These are phyloP conservation scores for Cladosporium colombiae DNA, from an alignment of 2,329 filamentous ascomycete species.

Conservation along the genomic window DNA sequence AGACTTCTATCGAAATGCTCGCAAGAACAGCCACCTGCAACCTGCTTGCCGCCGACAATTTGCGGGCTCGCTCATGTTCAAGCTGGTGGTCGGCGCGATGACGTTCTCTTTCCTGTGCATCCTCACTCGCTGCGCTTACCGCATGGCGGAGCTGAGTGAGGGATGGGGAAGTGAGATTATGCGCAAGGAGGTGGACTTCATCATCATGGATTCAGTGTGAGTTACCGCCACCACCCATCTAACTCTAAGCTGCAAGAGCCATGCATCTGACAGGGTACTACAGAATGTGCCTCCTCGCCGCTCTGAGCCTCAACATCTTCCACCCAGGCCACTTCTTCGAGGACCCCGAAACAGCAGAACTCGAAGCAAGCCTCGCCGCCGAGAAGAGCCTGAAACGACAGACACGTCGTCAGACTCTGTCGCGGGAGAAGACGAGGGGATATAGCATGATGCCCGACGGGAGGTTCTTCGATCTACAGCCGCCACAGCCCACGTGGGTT, in stretches of 20 bases:
- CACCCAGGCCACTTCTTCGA: not conserved
- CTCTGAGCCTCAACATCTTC: conserved; percentile 2
- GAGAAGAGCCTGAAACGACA: not conserved
- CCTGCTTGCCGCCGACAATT: not conserved
- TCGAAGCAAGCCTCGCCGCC: not conserved
- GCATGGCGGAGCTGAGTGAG: conserved; percentile 45
- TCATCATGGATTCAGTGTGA: not conserved
- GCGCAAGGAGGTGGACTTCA: conserved; percentile 1
- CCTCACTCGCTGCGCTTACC: conserved; percentile 51
- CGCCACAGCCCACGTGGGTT: not conserved
- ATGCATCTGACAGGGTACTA: not conserved
- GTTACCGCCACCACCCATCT: not conserved
- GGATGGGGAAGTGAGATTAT: conserved; percentile 2
- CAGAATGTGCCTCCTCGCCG: not conserved
- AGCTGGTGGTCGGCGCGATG: conserved; percentile 28
- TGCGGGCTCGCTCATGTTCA: not conserved
- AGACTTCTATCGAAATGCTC: conserved; percentile 33
- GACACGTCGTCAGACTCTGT: too few species aligned
- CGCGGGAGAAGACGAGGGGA: not conserved
- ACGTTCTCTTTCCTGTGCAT: conserved; percentile 47
- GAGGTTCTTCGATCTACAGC: not conserved
- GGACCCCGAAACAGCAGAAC: not conserved
- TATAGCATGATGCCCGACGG: not conserved
- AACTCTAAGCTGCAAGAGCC: not conserved
- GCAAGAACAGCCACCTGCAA: conserved; percentile 20